These are phyloP conservation scores for Globisporangium alternatum DNA, from an alignment of 352 stramenopile genomes.

Conservation along the genomic window DNA sequence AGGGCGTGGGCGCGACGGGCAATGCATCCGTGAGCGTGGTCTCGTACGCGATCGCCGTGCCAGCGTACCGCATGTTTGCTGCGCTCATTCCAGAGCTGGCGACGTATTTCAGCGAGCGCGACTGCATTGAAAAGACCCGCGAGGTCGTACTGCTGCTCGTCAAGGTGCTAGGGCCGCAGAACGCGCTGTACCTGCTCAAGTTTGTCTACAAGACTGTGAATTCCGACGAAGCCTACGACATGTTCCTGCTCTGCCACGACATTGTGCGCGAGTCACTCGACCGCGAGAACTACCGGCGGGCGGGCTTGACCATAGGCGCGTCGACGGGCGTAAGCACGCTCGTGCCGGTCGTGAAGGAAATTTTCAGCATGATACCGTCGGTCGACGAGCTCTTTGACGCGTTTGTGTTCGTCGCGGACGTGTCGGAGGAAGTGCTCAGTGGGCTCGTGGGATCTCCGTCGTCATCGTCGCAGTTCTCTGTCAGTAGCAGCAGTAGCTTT, in stretches of 20 bases:
- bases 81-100: constrained; percentile 44
- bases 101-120: constrained; percentile 46
- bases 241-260: constrained; percentile 64
- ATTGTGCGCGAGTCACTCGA: constrained; percentile 58
- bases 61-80: constrained; percentile 57
- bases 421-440: constrained; percentile 56
- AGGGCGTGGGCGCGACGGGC: constrained; percentile 54
- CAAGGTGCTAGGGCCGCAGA: constrained; percentile 61
- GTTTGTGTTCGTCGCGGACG: constrained; percentile 48
- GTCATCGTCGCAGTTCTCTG: not conserved
- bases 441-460: constrained; percentile 14
- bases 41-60: constrained; percentile 65
- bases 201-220: constrained; percentile 70
- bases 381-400: constrained; percentile 62
- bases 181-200: constrained; percentile 72
- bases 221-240: constrained; percentile 68
- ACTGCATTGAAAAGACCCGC: constrained; percentile 48
- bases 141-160: constrained; percentile 51
- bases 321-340: constrained; percentile 44
- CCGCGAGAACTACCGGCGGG: constrained; percentile 56
- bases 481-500: constrained; percentile 1
- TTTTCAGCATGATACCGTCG: constrained; percentile 59
- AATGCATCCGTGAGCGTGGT: constrained; percentile 58
- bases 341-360: constrained; percentile 38
- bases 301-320: constrained; percentile 36